Base-by-base conservation (phyloP, 345 rosid genomes). In the Boechera divaricarpa region DNA sequence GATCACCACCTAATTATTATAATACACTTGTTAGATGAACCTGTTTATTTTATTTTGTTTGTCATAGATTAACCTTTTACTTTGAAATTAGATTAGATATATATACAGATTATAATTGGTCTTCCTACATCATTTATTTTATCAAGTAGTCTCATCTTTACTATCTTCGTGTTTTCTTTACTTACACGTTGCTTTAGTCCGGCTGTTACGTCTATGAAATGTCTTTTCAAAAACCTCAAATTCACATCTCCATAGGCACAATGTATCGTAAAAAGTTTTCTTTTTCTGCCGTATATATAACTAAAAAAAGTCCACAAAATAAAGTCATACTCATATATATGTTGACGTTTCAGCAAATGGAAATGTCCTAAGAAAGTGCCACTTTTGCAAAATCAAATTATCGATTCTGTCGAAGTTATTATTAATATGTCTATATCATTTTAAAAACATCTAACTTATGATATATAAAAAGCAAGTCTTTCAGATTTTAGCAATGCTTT, bases 191-290 rank as follows among this genome's bases (percentile, higher is more conserved):
- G 70, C 70, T 69, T 56, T 38, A 38, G 51, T 63, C 70, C 44
- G 64, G 64, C 48, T 41, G 71, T 77, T 70, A 38, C 80, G 70
- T 77, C 71, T 63, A n/a, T 75, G 51, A 53, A 54, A 53, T 76
- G 49, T 62, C 64, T 63, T 39, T 69, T 61, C 63, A 45, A 41
- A 51, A 67, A 41, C 31, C 12, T 26, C 80, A 52, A 76, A 39
- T 47, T 65, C 63, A 44, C 69, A 63, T 29, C 13, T 9, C 15
- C 54, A 29, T 63, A 44, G 10, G 38, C 54, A 63, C 36, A 26
- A 42, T 47, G 54, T 28, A 2, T 63, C 12, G 28, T 45, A 45
- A 8, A 15, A 29, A 29, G 29, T 4, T 8, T 28, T 62, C 1
- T 36, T 49, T 63, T 66, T 16, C 8, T 66, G 65, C 51, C 56